These are phyloP conservation scores for Laetiporus sulphureus DNA, from an alignment of 1,284 basidiomycete genomes.

Conservation along the genomic window DNA sequence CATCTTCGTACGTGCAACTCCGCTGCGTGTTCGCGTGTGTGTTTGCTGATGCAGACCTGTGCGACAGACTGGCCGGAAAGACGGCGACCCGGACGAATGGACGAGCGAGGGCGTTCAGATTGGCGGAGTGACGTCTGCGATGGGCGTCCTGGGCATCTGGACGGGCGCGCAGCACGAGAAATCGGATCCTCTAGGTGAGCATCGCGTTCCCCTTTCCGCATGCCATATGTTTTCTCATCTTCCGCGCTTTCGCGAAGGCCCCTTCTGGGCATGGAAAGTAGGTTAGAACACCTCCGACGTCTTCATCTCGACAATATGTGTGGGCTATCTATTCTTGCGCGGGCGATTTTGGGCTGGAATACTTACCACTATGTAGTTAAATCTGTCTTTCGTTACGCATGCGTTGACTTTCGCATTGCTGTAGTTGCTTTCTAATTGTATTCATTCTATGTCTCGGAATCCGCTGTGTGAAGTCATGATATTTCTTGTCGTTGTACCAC, in stretches of 20 bases:
- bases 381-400: not conserved
- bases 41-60: not conserved
- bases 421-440: too few species aligned
- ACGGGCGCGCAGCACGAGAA: slow-evolving; percentile 45
- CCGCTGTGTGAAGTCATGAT: too few species aligned
- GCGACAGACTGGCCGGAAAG: not conserved
- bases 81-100: slow-evolving; percentile 33
- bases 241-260: slow-evolving; percentile 9
- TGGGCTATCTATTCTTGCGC: not conserved
- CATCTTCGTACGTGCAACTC: slow-evolving; percentile 31
- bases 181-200: slow-evolving; percentile 41
- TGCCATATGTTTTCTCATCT: not conserved
- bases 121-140: slow-evolving; percentile 43
- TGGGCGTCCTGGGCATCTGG: slow-evolving; percentile 54
- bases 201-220: not conserved
- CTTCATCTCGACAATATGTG: not conserved
- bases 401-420: not conserved
- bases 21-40: not conserved
- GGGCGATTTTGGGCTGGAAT: not conserved
- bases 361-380: not conserved
- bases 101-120: slow-evolving; percentile 49
- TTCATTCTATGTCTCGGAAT: too few species aligned
- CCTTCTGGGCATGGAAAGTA: slow-evolving; percentile 21
- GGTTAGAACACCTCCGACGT: slow-evolving; percentile 6
- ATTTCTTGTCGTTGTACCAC: too few species aligned